Evolutionary conservation across 108 stramenopile genomes (phyloP), one percentile per base, ranked within the genome.

Genomic region (Nitzschia palea): DNA sequence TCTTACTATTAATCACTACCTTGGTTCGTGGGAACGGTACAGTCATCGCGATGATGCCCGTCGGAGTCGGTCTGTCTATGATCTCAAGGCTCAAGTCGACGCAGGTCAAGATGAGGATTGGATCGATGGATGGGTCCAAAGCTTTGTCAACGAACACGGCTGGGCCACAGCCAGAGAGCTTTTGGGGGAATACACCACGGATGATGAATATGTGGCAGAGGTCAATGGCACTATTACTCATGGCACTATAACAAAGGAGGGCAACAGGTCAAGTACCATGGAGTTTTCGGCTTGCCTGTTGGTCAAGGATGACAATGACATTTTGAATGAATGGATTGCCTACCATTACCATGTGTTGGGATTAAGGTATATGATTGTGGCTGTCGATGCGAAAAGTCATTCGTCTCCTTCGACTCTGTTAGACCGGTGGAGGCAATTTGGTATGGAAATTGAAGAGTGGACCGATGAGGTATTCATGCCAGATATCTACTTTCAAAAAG

Each of bases 251-350:
- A 40, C 23, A 40, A 27, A 32, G 9, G 15, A 17, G 0, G 47
- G 2, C 1, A 15, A 47, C 31, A 51, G 18, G 44, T 2, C 8
- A 20, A 10, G 50, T 32, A 18, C 22, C 18, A 40, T 14, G 40
- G 59, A 60, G 17, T 37, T 60, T 34, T 77, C 75, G 8, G 71
- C 71, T 0, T 82, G 81, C 47, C 37, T 82, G 22, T 37, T 82
- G 17, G 57, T 75, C 0, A 67, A 63, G 29, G 81, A 82, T 44
- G 81, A 73, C 67, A 75, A 78, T 52, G 65, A 55, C 28, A 74
- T 67, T 22, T 52, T 82, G 14, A 60, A 54, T 45, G 81, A 82
- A 65, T 82, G 81, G 81, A 62, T 82, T 35, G 76, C 81, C 18
- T 82, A 78, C 36, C 81, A 82, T 61, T 82, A 78, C 29, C 65